phyloP scores from a whole-genome alignment of 2,329 filamentous ascomycete genomes.

The Dryadomyces sulphureus region DNA sequence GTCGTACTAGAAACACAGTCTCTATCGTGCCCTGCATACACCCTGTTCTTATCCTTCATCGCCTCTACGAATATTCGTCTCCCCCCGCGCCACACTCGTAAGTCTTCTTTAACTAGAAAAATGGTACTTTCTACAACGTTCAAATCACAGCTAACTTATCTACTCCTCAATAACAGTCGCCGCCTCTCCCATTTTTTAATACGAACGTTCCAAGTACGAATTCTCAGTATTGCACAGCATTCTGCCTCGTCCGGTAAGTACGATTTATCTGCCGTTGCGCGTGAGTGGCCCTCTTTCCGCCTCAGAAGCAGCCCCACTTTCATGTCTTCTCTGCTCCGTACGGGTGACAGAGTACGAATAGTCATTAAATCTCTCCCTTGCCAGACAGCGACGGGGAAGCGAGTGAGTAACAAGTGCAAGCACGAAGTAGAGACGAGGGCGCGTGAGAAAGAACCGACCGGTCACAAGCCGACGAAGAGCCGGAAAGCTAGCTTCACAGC shows the following conservation, averaged over 20 bases:
- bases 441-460: not conserved
- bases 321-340: too few relatives aligned
- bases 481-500: not conserved
- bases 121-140: not conserved
- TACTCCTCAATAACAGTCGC: not conserved
- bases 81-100: too few relatives aligned
- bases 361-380: slow-evolving; percentile 6
- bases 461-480: not conserved
- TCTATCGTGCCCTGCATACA: not conserved
- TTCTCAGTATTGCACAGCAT: too few relatives aligned
- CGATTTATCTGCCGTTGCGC: not conserved
- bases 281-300: slow-evolving; percentile 1
- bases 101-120: too few relatives aligned
- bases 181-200: not conserved
- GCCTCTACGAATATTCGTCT: not conserved
- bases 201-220: not conserved
- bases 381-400: not conserved
- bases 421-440: not conserved
- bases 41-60: not conserved
- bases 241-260: not conserved
- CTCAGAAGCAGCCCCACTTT: slow-evolving; percentile 5
- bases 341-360: not conserved
- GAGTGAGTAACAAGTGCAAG: not conserved
- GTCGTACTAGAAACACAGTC: not conserved
- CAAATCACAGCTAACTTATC: not conserved